phyloP scores from a whole-genome alignment of 2,329 filamentous ascomycete genomes.

The Knoxdaviesia proteae region DNA sequence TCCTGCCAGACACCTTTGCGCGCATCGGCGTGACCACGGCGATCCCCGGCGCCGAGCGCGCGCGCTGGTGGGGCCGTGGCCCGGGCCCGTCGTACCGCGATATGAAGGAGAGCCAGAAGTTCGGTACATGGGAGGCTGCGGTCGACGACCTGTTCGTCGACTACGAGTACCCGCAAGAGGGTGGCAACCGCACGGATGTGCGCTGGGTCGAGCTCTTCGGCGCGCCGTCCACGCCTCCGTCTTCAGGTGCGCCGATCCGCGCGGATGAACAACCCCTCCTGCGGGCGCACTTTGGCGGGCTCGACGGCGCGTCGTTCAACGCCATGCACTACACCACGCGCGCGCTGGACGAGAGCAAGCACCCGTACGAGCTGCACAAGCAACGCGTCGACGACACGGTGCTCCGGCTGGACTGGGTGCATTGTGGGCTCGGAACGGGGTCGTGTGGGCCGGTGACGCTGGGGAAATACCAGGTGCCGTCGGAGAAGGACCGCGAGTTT shows the following conservation, averaged over 20 bases:
- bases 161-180: slow-evolving; percentile 51
- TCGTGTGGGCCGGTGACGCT: slow-evolving; percentile 38
- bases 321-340: slow-evolving; percentile 30
- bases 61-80: slow-evolving; percentile 47
- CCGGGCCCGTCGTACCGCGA: slow-evolving; percentile 47
- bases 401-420: slow-evolving; percentile 36
- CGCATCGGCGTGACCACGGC: slow-evolving; percentile 38
- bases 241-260: not conserved
- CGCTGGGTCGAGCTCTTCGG: slow-evolving; percentile 32
- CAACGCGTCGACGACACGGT: slow-evolving; percentile 27
- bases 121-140: slow-evolving; percentile 28
- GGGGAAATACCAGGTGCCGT: slow-evolving; percentile 22
- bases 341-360: slow-evolving; percentile 31
- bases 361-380: slow-evolving; percentile 38
- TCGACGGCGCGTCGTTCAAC: slow-evolving; percentile 31
- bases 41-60: slow-evolving; percentile 16
- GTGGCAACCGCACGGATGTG: slow-evolving; percentile 41
- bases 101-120: slow-evolving; percentile 36
- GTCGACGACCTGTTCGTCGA: slow-evolving; percentile 33
- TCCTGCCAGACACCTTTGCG: slow-evolving; percentile 35
- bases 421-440: slow-evolving; percentile 41
- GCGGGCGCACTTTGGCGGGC: slow-evolving; percentile 22
- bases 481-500: slow-evolving; percentile 17
- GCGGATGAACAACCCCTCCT: slow-evolving; percentile 11
- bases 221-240: slow-evolving; percentile 6